Evolutionary conservation across 1,284 basidiomycete species (phyloP).

Genomic region (Hymenochaete sp.): DNA sequence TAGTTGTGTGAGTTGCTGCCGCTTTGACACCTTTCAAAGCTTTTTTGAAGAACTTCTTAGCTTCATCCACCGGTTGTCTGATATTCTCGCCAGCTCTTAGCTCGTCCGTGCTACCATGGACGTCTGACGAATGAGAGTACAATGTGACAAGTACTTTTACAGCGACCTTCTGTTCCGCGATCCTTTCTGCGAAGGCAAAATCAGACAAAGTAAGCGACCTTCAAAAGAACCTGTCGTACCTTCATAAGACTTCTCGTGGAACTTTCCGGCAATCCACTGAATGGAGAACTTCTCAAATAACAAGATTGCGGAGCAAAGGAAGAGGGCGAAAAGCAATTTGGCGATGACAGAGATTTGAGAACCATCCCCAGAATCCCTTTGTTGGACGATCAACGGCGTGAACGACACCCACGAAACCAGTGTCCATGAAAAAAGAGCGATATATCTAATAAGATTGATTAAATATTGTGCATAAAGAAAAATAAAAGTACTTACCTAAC

Average conservation of each 20-base stretch:
- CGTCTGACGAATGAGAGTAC: conserved; percentile 71
- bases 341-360: conserved; percentile 42
- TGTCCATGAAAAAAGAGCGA: conserved; percentile 70
- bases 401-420: conserved; percentile 60
- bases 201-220: not conserved
- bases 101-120: conserved; percentile 61
- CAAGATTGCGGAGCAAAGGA: conserved; percentile 65
- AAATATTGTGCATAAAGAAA: conserved; percentile 7
- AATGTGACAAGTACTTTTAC: conserved; percentile 66
- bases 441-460: conserved; percentile 39
- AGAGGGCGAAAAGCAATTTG: conserved; percentile 68
- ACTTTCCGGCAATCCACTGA: conserved; percentile 79
- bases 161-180: conserved; percentile 77
- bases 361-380: conserved; percentile 23
- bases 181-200: conserved; percentile 47
- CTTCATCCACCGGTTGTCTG: conserved; percentile 38
- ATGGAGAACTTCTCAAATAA: conserved; percentile 81
- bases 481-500: conserved; percentile 37
- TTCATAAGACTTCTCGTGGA: conserved; percentile 84
- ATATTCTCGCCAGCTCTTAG: conserved; percentile 39
- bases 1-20: conserved; percentile 76
- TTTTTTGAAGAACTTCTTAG: conserved; percentile 60
- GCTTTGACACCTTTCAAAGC: conserved; percentile 63
- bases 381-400: conserved; percentile 52
- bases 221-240: conserved; percentile 31